phyloP scores from a whole-genome alignment of 2,329 filamentous ascomycete genomes.

The Thielaviopsis populi region DNA sequence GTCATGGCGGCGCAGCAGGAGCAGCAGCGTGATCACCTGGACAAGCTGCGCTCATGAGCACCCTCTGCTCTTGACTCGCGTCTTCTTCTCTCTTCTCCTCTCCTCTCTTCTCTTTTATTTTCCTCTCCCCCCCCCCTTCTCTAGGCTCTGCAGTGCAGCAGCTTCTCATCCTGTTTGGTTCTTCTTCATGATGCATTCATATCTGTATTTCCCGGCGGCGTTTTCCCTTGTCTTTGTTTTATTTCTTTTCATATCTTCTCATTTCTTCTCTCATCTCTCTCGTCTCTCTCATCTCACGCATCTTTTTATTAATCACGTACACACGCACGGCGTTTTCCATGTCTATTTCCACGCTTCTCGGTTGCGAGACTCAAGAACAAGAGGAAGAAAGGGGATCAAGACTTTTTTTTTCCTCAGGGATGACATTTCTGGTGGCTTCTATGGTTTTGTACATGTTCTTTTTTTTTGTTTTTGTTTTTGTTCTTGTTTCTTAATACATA shows the following conservation, averaged over 20 bases:
- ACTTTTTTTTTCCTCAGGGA: not conserved
- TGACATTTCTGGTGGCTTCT: not conserved
- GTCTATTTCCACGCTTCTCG: not conserved
- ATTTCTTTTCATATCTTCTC: too few species aligned
- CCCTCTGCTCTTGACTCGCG: too few species aligned
- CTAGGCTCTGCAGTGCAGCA: too few species aligned
- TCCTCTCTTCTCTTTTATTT: not conserved
- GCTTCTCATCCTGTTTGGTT: not conserved
- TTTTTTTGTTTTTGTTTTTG: not conserved
- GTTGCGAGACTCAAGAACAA: not conserved
- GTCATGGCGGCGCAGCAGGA: constrained; percentile 9
- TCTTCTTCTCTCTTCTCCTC: not conserved
- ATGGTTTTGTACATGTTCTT: not conserved
- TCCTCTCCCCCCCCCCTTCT: too few species aligned
- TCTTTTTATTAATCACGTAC: not conserved
- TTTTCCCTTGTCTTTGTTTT: not conserved
- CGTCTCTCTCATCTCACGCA: not conserved
- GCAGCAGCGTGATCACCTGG: constrained; percentile 5
- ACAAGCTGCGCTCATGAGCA: constrained; percentile 2
- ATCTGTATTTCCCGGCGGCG: not conserved
- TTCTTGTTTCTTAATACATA: not conserved
- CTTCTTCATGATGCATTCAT: not conserved
- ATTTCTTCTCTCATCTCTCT: not conserved
- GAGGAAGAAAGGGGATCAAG: not conserved
- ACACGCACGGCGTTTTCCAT: not conserved